phyloP scores from a whole-genome alignment of 2,329 filamentous ascomycete species.

The Cladophialophora carrionii region DNA sequence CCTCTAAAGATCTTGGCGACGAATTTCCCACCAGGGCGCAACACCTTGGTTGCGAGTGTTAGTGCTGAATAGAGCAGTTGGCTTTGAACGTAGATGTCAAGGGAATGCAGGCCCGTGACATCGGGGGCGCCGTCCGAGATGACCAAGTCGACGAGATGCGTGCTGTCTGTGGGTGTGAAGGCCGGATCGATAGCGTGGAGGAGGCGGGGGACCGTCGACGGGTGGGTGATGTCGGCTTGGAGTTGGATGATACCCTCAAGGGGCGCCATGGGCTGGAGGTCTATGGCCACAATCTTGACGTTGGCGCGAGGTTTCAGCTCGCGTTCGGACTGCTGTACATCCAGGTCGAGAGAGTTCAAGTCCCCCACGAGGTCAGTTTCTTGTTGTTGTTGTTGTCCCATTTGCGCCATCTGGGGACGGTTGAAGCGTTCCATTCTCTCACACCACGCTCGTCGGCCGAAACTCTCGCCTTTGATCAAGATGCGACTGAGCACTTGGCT shows the following conservation, averaged over 20 bases:
- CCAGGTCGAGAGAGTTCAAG: constrained; percentile 39
- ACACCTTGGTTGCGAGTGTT: constrained; percentile 88
- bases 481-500: constrained; percentile 94
- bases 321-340: constrained; percentile 35
- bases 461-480: constrained; percentile 89
- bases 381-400: constrained; percentile 33
- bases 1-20: constrained; percentile 97
- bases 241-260: constrained; percentile 90
- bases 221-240: constrained; percentile 95
- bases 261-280: constrained; percentile 93
- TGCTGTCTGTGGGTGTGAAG: constrained; percentile 48
- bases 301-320: constrained; percentile 61
- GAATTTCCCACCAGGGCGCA: constrained; percentile 91
- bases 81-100: constrained; percentile 97
- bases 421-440: constrained; percentile 69
- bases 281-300: constrained; percentile 93
- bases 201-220: constrained; percentile 87
- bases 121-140: constrained; percentile 95
- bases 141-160: constrained; percentile 84
- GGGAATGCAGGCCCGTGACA: constrained; percentile 92
- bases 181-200: constrained; percentile 80
- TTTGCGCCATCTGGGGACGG: constrained; percentile 56
- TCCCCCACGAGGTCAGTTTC: constrained; percentile 23
- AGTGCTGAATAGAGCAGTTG: constrained; percentile 93
- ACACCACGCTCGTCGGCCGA: constrained; percentile 83